Percentiles rank a stretch among this genome's conserved stretches.
These are phyloP conservation scores for Micractinium sp. DNA, from an alignment of 139 green algal genomes.

Conservation along the genomic window DNA sequence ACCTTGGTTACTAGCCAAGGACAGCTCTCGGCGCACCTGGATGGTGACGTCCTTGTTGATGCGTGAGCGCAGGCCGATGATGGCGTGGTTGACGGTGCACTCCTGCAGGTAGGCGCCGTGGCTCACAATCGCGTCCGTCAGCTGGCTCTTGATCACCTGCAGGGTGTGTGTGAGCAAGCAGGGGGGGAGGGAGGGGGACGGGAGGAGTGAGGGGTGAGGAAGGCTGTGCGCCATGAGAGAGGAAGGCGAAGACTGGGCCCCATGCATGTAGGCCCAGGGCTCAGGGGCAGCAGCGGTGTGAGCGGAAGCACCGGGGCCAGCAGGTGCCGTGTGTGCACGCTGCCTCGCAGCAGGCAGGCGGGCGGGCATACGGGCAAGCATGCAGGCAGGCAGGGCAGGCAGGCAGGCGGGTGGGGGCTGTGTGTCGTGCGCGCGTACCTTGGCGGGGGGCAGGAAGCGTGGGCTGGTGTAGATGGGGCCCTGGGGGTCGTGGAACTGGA, in stretches of 20 bases:
- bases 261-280: not conserved
- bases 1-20: no score
- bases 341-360: not conserved
- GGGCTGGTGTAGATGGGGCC: conserved; percentile 98
- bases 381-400: no score
- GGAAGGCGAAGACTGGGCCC: not conserved
- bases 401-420: no score
- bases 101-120: conserved; percentile 84
- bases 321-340: no score
- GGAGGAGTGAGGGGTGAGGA: not conserved
- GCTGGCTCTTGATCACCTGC: conserved; percentile 79
- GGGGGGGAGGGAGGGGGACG: not conserved
- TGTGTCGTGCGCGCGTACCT: no score
- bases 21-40: conserved; percentile 52
- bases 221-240: no score
- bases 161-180: conserved; percentile 67
- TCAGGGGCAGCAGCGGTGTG: no score
- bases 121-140: conserved; percentile 79
- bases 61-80: conserved; percentile 93
- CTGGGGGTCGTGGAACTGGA: conserved; percentile 98
- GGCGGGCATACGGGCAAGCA: no score
- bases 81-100: conserved; percentile 87
- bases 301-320: no score
- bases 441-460: conserved; percentile 96
- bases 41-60: conserved; percentile 64